These are phyloP conservation scores for Kentomonas sorsogonicus DNA, from an alignment of 208 protist genomes.

Conservation along the genomic window DNA sequence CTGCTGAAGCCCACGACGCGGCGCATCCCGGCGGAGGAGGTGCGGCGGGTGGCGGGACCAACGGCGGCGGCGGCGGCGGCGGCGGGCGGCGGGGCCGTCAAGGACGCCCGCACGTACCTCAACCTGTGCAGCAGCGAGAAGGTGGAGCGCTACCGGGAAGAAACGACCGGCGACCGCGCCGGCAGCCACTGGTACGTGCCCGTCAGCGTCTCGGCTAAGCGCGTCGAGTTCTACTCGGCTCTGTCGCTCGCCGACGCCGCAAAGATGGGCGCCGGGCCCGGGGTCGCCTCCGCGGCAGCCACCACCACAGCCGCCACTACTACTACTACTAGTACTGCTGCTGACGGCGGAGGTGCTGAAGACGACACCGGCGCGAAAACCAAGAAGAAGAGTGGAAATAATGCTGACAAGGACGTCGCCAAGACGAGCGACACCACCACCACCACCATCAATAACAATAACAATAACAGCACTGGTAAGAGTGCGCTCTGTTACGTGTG, in stretches of 20 bases:
- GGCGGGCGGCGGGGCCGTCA: neutral
- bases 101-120: slow-evolving; percentile 34
- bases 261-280: slow-evolving; percentile 13
- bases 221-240: slow-evolving; percentile 49
- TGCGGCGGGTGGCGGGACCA: slow-evolving; percentile 3
- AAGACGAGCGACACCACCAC: neutral
- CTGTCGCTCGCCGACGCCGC: slow-evolving; percentile 4
- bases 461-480: neutral
- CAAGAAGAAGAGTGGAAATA: too few species aligned
- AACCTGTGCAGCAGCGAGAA: slow-evolving; percentile 84
- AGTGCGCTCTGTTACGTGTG: slow-evolving; percentile 49
- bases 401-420: too few species aligned
- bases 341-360: too few species aligned
- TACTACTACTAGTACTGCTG: too few species aligned
- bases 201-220: slow-evolving; percentile 70
- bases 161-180: slow-evolving; percentile 43
- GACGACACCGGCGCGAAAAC: too few species aligned
- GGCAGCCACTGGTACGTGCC: slow-evolving; percentile 88
- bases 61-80: neutral
- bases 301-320: neutral
- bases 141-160: slow-evolving; percentile 69
- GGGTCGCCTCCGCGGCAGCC: neutral
- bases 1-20: slow-evolving; percentile 58
- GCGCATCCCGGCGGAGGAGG: slow-evolving; percentile 15
- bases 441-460: neutral